Conservation (phyloP, 192 early-diverging fungal genomes). For the Coemansia sp. region DNA sequence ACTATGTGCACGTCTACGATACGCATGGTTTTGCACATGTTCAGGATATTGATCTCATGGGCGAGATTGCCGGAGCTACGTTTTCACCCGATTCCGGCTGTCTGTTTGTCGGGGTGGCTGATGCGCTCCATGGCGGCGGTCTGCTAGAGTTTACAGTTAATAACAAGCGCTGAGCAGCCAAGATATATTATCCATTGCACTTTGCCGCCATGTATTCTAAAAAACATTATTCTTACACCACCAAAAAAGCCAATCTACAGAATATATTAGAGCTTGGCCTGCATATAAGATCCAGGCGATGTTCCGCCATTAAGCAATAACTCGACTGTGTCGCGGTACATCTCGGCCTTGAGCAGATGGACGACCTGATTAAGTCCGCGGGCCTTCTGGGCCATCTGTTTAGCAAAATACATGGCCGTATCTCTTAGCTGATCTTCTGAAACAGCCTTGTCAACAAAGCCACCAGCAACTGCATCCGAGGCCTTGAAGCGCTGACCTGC, state of each 20-base stretch:
- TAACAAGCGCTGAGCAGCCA: neutral
- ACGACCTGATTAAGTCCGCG: slow-evolving; percentile 54
- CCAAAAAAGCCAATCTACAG: too few relatives aligned
- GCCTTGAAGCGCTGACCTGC: slow-evolving; percentile 60
- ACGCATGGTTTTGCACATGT: slow-evolving; percentile 9
- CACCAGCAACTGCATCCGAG: slow-evolving; percentile 57
- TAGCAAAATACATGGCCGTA: slow-evolving; percentile 57
- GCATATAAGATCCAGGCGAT: slow-evolving; percentile 28
- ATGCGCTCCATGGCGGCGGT: slow-evolving; percentile 31
- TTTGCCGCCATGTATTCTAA: too few relatives aligned
- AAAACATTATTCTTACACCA: too few relatives aligned
- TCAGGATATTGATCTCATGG: slow-evolving; percentile 50
- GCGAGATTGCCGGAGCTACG: slow-evolving; percentile 41
- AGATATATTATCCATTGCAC: too few relatives aligned
- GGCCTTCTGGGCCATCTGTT: slow-evolving; percentile 56
- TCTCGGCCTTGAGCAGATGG: slow-evolving; percentile 63
- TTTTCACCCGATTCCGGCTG: slow-evolving; percentile 49
- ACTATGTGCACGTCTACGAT: slow-evolving; percentile 51
- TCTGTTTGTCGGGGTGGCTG: slow-evolving; percentile 42
- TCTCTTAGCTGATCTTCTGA: slow-evolving; percentile 50
- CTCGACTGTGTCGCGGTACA: slow-evolving; percentile 58
- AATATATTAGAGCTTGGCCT: slow-evolving; percentile 39
- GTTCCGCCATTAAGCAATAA: slow-evolving; percentile 34
- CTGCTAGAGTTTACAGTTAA: slow-evolving; percentile 28
- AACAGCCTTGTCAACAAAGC: slow-evolving; percentile 61